Evolutionary conservation across 805 yeast genomes (phyloP).

Genomic region (Candida ficus): DNA sequence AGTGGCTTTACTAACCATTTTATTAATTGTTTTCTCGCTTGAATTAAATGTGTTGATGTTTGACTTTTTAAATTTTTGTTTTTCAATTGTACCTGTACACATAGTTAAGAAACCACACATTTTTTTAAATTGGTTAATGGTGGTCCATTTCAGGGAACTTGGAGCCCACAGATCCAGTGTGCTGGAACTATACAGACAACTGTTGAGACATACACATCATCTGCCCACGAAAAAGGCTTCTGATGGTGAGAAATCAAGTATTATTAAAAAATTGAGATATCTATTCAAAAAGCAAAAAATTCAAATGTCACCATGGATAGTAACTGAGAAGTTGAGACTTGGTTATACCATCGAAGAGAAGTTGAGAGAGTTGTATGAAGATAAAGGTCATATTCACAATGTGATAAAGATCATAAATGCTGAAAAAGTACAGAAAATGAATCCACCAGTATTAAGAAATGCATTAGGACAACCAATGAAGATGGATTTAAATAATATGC

Average conservation of each 20-base stretch:
- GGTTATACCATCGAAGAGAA: constrained; percentile 14
- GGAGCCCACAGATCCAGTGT: constrained; percentile 27
- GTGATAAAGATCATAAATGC: not conserved
- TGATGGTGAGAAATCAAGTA: not conserved
- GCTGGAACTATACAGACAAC: constrained; percentile 25
- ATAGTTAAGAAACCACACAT: not conserved
- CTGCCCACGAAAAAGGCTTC: not conserved
- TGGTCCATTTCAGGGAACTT: constrained; percentile 26
- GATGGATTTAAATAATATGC: constrained; percentile 14
- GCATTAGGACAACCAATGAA: constrained; percentile 15
- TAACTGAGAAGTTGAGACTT: constrained; percentile 4
- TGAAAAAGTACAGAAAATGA: not conserved
- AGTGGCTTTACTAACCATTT: constrained; percentile 4
- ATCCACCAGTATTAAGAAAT: not conserved
- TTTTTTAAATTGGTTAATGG: constrained; percentile 13
- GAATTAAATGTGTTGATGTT: not conserved
- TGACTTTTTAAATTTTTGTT: not conserved
- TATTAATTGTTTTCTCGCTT: not conserved
- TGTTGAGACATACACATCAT: constrained; percentile 24
- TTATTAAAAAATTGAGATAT: not conserved
- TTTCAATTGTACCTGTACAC: no score
- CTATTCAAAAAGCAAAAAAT: constrained; percentile 12
- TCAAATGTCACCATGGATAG: constrained; percentile 19
- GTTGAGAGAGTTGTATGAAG: constrained; percentile 6
- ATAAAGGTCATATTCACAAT: not conserved